These are phyloP conservation scores for Lolium multiflorum DNA, from an alignment of 176 grass and related monocot genomes.

Conservation along the genomic window DNA sequence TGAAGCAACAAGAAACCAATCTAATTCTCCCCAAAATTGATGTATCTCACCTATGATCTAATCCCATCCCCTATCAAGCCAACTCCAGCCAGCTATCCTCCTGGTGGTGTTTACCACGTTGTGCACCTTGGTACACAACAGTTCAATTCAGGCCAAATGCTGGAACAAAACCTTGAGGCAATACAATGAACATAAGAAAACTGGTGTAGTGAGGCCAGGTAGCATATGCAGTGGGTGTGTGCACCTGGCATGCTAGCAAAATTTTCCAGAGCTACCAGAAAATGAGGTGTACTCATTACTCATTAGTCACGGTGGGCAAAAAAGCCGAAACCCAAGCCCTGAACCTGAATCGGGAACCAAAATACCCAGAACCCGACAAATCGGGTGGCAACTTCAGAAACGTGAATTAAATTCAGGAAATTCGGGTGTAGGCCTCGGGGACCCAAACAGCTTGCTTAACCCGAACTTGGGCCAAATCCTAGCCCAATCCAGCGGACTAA, in stretches of 20 bases:
- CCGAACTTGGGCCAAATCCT: too few species aligned
- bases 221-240: slow-evolving; percentile 1
- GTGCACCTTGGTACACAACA: background rate
- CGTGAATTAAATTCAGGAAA: too few species aligned
- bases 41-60: slow-evolving; percentile 17
- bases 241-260: background rate
- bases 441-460: too few species aligned
- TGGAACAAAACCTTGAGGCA: slow-evolving; percentile 19
- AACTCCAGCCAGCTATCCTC: background rate
- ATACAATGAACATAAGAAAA: slow-evolving; percentile 24
- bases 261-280: background rate
- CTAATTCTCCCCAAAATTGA: background rate
- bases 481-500: too few species aligned
- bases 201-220: background rate
- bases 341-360: too few species aligned
- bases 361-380: too few species aligned
- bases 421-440: too few species aligned
- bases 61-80: background rate
- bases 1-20: slow-evolving; percentile 13
- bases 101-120: background rate
- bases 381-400: too few species aligned
- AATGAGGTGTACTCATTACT: background rate
- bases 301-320: too few species aligned
- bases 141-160: background rate
- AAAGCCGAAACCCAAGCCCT: too few species aligned